Conservation (phyloP, 108 stramenopile species). For the Pseudonitzschia pungens region DNA sequence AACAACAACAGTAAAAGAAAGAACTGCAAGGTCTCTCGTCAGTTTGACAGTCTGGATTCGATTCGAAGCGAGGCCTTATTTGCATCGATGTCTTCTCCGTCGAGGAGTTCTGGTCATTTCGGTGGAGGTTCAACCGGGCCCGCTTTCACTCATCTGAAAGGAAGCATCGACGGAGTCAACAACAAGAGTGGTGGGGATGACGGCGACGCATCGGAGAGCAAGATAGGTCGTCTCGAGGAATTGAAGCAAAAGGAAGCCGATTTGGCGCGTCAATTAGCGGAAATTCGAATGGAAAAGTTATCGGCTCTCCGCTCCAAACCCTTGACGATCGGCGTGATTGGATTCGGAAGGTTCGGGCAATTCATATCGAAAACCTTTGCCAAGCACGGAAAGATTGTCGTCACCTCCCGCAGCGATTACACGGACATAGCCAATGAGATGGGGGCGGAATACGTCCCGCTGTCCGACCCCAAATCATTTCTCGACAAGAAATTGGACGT, state of each 20-base stretch:
- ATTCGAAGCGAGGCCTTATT: slow-evolving; percentile 5
- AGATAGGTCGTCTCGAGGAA: slow-evolving; percentile 61
- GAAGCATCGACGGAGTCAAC: neutral
- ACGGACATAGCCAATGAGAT: slow-evolving; percentile 70
- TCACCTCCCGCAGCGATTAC: slow-evolving; percentile 74
- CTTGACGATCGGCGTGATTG: slow-evolving; percentile 90
- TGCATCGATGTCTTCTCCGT: neutral
- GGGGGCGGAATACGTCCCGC: slow-evolving; percentile 70
- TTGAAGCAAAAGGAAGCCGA: slow-evolving; percentile 65
- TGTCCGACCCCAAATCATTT: slow-evolving; percentile 62
- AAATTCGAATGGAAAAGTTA: slow-evolving; percentile 65
- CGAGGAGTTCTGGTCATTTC: neutral
- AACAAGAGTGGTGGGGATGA: no score
- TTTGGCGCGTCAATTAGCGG: slow-evolving; percentile 52
- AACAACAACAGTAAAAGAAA: neutral
- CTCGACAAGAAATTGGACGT: slow-evolving; percentile 70
- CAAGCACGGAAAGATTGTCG: slow-evolving; percentile 55
- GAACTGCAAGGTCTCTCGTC: slow-evolving; percentile 3
- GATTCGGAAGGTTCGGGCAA: slow-evolving; percentile 93
- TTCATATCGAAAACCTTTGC: slow-evolving; percentile 88
- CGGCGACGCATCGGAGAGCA: neutral
- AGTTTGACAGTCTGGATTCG: slow-evolving; percentile 10
- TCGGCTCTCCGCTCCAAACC: slow-evolving; percentile 59
- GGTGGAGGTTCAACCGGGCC: neutral
- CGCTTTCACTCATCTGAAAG: neutral